phyloP scores from a whole-genome alignment of 129 eudicot species.

The Deinandra increscens region DNA sequence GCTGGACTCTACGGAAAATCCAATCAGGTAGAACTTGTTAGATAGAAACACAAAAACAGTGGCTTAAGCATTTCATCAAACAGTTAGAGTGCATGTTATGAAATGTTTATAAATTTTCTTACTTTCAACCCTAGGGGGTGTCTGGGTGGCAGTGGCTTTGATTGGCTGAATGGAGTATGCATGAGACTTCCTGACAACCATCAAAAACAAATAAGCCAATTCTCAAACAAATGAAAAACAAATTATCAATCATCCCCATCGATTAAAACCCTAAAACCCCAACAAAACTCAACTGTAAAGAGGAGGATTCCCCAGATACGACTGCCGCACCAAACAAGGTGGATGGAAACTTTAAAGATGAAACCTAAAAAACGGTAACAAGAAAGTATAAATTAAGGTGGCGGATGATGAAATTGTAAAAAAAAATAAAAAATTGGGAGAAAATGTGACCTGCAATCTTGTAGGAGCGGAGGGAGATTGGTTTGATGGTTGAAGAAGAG shows the following conservation, averaged over 20 bases:
- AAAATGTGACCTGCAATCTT: conserved; percentile 30
- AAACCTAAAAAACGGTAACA: conserved; percentile 24
- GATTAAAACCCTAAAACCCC: neutral
- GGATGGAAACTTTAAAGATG: conserved; percentile 48
- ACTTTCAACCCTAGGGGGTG: conserved; percentile 68
- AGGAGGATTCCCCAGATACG: conserved; percentile 34
- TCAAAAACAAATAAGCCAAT: neutral
- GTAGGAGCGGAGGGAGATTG: conserved; percentile 22
- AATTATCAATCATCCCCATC: neutral
- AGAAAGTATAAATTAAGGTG: neutral
- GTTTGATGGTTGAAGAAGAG: conserved; percentile 23
- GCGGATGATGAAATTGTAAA: neutral
- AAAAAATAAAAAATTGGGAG: neutral
- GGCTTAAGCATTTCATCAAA: neutral
- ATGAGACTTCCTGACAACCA: conserved; percentile 40
- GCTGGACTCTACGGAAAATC: conserved; percentile 41
- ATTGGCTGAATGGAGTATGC: conserved; percentile 46
- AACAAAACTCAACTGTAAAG: conserved; percentile 57
- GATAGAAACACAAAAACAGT: neutral
- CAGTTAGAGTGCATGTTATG: neutral
- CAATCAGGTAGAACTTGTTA: neutral
- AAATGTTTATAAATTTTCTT: conserved; percentile 14
- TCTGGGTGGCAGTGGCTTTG: conserved; percentile 78
- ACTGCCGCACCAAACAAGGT: conserved; percentile 45
- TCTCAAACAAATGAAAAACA: neutral